Percentiles rank a stretch among this genome's conserved stretches.
Evolutionary conservation across 2,329 filamentous ascomycete species (phyloP).

Genomic region (Trichoderma guizhouense): DNA sequence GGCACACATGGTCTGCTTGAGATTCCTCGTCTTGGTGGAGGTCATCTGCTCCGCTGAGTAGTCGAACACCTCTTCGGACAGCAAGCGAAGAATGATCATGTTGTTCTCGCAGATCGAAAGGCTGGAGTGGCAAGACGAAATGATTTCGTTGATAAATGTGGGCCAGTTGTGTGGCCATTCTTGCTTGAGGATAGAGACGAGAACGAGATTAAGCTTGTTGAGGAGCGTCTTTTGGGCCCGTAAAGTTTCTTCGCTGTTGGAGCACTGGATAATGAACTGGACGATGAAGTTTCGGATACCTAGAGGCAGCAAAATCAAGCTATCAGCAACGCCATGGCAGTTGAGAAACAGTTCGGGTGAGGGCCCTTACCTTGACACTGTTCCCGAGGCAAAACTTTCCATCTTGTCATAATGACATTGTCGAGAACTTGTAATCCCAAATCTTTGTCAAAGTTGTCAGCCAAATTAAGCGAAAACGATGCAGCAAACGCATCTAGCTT

Average conservation of each 20-base stretch:
- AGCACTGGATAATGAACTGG: conserved; percentile 95
- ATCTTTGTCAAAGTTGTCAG: conserved; percentile 51
- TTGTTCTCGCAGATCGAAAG: conserved; percentile 99
- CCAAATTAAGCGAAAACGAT: not conserved
- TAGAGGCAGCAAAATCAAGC: conserved; percentile 37
- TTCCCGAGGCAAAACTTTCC: conserved; percentile 94
- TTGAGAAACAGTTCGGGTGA: not conserved
- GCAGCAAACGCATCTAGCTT: not conserved
- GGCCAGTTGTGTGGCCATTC: conserved; percentile 99
- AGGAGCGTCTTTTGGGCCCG: conserved; percentile 82
- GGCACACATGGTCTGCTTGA: conserved; percentile 98
- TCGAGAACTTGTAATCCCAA: conserved; percentile 94
- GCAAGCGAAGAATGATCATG: conserved; percentile 92
- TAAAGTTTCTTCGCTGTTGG: conserved; percentile 82
- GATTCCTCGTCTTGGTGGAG: conserved; percentile 90
- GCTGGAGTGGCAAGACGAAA: conserved; percentile 91
- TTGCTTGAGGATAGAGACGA: conserved; percentile 97
- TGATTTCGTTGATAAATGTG: conserved; percentile 99
- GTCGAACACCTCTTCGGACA: conserved; percentile 98
- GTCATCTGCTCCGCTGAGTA: conserved; percentile 99
- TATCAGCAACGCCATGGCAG: conserved; percentile 25
- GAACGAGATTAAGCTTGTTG: conserved; percentile 97
- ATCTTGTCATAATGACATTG: conserved; percentile 97
- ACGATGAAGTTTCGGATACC: conserved; percentile 99
- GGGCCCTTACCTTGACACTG: conserved; percentile 74